phyloP scores from a whole-genome alignment of 345 rosid genomes.

The Hibiscus syriacus region DNA sequence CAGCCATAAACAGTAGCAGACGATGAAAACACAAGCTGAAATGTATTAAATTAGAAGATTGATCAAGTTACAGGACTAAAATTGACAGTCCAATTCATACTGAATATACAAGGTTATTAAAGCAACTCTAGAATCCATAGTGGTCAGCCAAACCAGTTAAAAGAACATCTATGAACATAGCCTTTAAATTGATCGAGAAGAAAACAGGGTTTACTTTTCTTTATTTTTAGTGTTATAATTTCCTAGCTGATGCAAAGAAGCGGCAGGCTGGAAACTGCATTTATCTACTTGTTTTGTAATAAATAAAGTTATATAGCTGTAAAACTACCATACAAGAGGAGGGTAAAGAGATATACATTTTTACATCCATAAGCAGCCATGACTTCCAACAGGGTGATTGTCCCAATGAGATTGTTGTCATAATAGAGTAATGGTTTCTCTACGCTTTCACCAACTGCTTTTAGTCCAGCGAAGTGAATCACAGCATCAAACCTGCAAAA shows the following conservation, averaged over 20 bases:
- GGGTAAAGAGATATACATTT: constrained; percentile 40
- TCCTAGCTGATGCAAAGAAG: not conserved
- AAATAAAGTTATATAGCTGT: not conserved
- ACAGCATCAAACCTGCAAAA: constrained; percentile 85
- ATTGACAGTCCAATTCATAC: not conserved
- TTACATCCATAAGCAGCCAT: constrained; percentile 87
- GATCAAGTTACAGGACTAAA: constrained; percentile 2
- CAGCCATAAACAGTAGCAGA: constrained; percentile 64
- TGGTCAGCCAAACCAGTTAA: not conserved
- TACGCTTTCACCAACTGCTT: constrained; percentile 98
- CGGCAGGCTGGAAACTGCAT: not conserved
- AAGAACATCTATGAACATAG: not conserved
- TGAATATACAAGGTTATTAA: not conserved
- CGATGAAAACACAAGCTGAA: constrained; percentile 95
- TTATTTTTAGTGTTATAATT: not conserved
- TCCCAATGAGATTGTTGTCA: constrained; percentile 82
- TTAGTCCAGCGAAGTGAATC: constrained; percentile 95
- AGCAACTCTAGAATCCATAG: not conserved
- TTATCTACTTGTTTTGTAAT: not conserved
- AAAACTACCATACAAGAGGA: not conserved
- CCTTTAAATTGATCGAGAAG: not conserved
- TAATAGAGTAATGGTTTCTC: constrained; percentile 72
- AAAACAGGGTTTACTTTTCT: not conserved
- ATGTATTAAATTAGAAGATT: constrained; percentile 18
- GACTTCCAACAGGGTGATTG: constrained; percentile 78